Conservation (phyloP, 345 rosid genomes). For the Ceriops zippeliana region DNA sequence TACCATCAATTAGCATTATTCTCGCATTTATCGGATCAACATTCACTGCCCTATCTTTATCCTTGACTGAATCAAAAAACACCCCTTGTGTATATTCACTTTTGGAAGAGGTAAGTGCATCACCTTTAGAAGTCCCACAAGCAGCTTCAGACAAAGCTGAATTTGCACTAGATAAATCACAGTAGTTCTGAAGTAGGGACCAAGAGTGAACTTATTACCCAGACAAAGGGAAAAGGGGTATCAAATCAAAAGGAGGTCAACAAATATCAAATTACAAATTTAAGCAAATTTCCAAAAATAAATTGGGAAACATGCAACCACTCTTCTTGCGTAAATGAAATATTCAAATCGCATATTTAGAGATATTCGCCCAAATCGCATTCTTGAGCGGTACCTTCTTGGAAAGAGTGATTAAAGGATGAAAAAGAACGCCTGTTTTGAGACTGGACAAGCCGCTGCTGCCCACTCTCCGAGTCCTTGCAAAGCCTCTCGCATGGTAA, state of each 20-base stretch:
- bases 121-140: constrained; percentile 12
- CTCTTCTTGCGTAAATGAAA: no score
- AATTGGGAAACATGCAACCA: no score
- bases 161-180: constrained; percentile 34
- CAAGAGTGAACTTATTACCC: background rate
- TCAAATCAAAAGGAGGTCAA: no score
- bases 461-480: background rate
- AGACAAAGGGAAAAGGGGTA: no score
- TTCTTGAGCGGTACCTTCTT: constrained; percentile 11
- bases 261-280: no score
- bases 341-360: no score
- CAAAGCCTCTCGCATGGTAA: constrained; percentile 2
- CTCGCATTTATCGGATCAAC: constrained; percentile 48
- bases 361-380: no score
- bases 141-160: constrained; percentile 28
- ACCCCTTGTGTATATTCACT: constrained; percentile 30
- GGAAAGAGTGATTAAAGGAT: constrained; percentile 3
- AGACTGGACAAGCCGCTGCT: background rate
- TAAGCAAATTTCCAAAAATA: no score
- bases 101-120: constrained; percentile 21
- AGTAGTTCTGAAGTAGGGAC: constrained; percentile 39
- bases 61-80: constrained; percentile 23
- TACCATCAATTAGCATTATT: constrained; percentile 95
- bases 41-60: constrained; percentile 36
- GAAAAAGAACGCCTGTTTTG: background rate